Evolutionary conservation across 2,329 filamentous ascomycete species (phyloP).

Genomic region (Diplodia sapinea): DNA sequence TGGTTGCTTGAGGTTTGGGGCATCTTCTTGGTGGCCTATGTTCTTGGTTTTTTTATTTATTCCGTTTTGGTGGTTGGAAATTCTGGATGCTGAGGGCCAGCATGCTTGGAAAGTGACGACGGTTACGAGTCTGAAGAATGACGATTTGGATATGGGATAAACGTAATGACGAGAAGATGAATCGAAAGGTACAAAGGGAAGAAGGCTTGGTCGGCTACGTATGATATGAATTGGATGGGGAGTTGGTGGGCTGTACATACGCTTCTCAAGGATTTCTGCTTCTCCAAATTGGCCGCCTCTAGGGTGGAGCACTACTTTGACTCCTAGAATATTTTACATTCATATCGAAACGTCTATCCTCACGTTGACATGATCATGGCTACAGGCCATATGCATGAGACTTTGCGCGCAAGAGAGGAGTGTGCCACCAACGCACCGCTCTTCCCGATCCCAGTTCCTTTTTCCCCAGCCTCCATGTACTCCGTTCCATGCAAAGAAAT

Average conservation of each 20-base stretch:
- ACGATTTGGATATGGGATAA: slow-evolving; percentile 7
- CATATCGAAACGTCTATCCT: not conserved
- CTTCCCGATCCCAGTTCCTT: not conserved
- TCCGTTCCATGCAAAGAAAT: slow-evolving; percentile 1
- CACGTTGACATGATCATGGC: not conserved
- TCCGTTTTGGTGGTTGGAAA: not conserved
- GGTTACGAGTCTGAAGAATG: slow-evolving; percentile 12
- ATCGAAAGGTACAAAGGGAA: not conserved
- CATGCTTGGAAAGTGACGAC: slow-evolving; percentile 2
- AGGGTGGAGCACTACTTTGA: slow-evolving; percentile 9
- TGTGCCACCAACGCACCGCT: not conserved
- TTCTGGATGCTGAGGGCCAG: not conserved
- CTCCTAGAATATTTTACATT: slow-evolving; percentile 6
- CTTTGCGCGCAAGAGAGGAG: slow-evolving; percentile 7
- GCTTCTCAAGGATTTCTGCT: not conserved
- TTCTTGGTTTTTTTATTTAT: not conserved
- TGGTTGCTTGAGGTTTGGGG: not conserved
- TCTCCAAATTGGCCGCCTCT: slow-evolving; percentile 19
- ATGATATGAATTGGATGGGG: slow-evolving; percentile 1
- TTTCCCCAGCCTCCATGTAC: not conserved
- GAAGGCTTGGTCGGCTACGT: not conserved
- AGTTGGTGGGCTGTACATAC: slow-evolving; percentile 22
- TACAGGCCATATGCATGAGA: not conserved
- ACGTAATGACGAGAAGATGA: slow-evolving; percentile 8
- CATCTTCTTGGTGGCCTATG: too few species aligned